These are phyloP conservation scores for Adansonia grandidieri DNA, from an alignment of 441 rosid species.

Conservation along the genomic window DNA sequence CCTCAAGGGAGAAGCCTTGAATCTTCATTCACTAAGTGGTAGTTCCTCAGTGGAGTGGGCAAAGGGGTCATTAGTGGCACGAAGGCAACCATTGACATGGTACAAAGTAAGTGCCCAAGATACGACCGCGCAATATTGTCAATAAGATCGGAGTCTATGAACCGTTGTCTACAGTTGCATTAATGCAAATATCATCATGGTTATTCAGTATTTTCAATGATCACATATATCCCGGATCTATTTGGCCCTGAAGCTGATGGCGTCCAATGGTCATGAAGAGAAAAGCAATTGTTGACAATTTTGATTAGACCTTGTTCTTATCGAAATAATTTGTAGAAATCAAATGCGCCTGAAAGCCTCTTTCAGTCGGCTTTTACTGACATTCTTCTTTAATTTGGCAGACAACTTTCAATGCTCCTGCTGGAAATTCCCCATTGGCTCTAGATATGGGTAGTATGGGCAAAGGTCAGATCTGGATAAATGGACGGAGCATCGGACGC, in stretches of 20 bases:
- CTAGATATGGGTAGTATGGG: conserved; percentile 95
- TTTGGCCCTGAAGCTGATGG: no score
- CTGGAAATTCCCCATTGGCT: conserved; percentile 82
- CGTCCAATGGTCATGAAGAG: no score
- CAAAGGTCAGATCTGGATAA: conserved; percentile 97
- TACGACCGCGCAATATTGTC: no score
- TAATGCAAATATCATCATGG: neutral
- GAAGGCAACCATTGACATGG: conserved; percentile 90
- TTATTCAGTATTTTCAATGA: no score
- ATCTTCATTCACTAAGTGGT: conserved; percentile 87
- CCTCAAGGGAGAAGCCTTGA: conserved; percentile 82
- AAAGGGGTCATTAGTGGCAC: conserved; percentile 70
- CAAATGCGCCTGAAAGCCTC: neutral
- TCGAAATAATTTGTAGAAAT: neutral
- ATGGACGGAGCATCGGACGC: conserved; percentile 90
- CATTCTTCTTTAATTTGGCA: conserved; percentile 36
- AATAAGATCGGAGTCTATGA: neutral
- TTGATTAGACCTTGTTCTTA: neutral
- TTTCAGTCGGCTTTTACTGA: conserved; percentile 25
- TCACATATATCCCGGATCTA: no score
- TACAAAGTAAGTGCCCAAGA: no score
- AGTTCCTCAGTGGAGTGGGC: conserved; percentile 93
- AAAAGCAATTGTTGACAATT: neutral
- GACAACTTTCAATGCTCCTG: conserved; percentile 91
- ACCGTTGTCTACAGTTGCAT: neutral